Conservation (phyloP, 192 early-diverging fungal genomes). For the Chytriomyces hyalinus region DNA sequence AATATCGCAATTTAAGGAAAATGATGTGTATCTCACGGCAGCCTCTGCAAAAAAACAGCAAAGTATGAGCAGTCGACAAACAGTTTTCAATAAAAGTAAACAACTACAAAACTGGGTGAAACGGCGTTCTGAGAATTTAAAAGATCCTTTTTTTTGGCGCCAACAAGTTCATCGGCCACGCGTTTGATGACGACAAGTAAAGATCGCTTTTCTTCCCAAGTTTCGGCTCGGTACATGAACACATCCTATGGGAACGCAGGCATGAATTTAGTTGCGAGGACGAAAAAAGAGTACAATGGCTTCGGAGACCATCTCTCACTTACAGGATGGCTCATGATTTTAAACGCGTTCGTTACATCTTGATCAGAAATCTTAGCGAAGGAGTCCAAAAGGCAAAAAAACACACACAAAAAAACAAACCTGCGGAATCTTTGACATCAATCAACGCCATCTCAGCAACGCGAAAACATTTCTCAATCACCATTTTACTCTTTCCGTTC, state of each 20-base stretch:
- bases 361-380: conserved; percentile 1
- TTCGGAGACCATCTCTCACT: not conserved
- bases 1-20: too few species aligned
- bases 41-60: too few species aligned
- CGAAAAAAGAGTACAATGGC: not conserved
- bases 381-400: not conserved
- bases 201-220: conserved; percentile 71
- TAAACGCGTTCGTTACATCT: conserved; percentile 81
- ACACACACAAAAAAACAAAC: conserved; percentile 42
- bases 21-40: too few species aligned
- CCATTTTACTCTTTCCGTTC: conserved; percentile 68
- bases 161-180: conserved; percentile 16
- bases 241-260: conserved; percentile 52
- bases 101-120: too few species aligned
- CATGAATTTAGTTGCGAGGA: not conserved
- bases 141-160: conserved; percentile 23
- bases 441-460: conserved; percentile 80
- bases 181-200: conserved; percentile 49
- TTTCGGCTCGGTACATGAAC: conserved; percentile 74
- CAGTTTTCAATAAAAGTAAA: too few species aligned
- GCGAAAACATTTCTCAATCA: conserved; percentile 81
- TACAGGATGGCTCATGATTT: conserved; percentile 77
- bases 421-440: conserved; percentile 81
- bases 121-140: not conserved
- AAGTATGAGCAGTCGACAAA: too few species aligned